Evolutionary conservation across 2,329 filamentous ascomycete genomes (phyloP), one percentile per base, ranked within the genome.

Genomic region (Ophidiomyces ophidiicola): DNA sequence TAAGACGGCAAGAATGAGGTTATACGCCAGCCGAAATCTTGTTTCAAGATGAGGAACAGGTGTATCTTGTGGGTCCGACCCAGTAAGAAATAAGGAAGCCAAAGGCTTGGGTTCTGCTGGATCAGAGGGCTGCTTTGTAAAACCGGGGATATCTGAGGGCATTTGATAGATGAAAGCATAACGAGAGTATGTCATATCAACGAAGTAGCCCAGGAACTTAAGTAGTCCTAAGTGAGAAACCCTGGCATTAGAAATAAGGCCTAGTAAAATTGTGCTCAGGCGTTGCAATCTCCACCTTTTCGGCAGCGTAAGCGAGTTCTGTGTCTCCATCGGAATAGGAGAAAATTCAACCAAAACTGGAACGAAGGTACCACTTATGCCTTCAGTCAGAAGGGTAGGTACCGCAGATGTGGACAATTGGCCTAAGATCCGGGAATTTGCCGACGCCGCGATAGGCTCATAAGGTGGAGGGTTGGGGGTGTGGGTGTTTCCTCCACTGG

Each of bases 81-180:
- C 56, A 4, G 59, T 53, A 12, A 63, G 61, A 23, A 67, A 53
- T 12, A 66, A 54, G 11, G 63, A 62, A 2, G 64, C 57, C 18
- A 67, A 48, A 12, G 60, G 60, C 30, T 60, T 58, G 3, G 62
- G 61, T 35, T 60, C 55, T 29, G 60, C 44, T 3, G 58, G 48
- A 39, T 61, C 56, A 31, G 56, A 59, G 1, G 60, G 60, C 17
- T 62, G 61, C 40, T 52, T 54, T 20, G 62, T 43, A 44, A 67
- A 57, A n/a, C 58, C 55, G 46, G 68, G 63, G 41, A 64, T 59
- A 39, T 61, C 54, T 15, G 68, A 61, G 5, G 72, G 72, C 42
- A 77, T 64, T 46, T 76, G 71, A 43, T 76, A 78, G 10, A 78
- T 66, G 35, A 78, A 64, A 5, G 71, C 74, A 50, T 74, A 74